These are phyloP conservation scores for Cucurbitaria berberidis DNA, from an alignment of 2,329 filamentous ascomycete species.

Conservation along the genomic window DNA sequence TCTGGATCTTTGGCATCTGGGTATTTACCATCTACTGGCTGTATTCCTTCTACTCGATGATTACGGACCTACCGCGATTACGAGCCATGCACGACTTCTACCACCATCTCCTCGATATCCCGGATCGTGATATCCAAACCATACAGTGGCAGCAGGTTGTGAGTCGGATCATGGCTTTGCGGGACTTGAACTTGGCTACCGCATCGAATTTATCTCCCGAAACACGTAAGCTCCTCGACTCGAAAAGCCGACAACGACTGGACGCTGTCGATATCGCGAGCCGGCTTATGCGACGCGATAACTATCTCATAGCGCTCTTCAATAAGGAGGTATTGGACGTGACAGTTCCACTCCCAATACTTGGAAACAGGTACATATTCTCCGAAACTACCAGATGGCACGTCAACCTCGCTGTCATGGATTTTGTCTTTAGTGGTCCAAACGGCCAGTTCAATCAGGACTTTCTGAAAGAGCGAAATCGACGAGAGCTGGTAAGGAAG, in stretches of 20 bases:
- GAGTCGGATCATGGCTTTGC: slow-evolving; percentile 79
- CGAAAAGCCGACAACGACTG: slow-evolving; percentile 89
- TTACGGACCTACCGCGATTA: slow-evolving; percentile 75
- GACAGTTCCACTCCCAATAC: slow-evolving; percentile 82
- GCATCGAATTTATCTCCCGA: slow-evolving; percentile 65
- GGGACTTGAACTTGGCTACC: slow-evolving; percentile 89
- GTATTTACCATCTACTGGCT: slow-evolving; percentile 85
- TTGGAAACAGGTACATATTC: slow-evolving; percentile 80
- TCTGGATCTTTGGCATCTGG: slow-evolving; percentile 82
- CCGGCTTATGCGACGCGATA: slow-evolving; percentile 92
- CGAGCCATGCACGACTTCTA: slow-evolving; percentile 85
- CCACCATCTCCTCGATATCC: slow-evolving; percentile 79
- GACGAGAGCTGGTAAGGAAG: slow-evolving; percentile 77
- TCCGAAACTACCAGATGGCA: slow-evolving; percentile 93
- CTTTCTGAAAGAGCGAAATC: slow-evolving; percentile 83
- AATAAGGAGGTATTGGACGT: slow-evolving; percentile 96
- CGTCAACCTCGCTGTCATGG: slow-evolving; percentile 85
- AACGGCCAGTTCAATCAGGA: slow-evolving; percentile 84
- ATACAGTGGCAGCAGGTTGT: slow-evolving; percentile 94
- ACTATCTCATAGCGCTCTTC: slow-evolving; percentile 94
- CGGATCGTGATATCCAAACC: slow-evolving; percentile 86
- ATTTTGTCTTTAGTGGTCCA: slow-evolving; percentile 86
- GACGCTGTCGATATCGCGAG: slow-evolving; percentile 98
- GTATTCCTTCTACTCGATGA: slow-evolving; percentile 75
- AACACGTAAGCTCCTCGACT: slow-evolving; percentile 70